Base-by-base conservation (phyloP, 1,284 basidiomycete species). In the Trametes pubescens region DNA sequence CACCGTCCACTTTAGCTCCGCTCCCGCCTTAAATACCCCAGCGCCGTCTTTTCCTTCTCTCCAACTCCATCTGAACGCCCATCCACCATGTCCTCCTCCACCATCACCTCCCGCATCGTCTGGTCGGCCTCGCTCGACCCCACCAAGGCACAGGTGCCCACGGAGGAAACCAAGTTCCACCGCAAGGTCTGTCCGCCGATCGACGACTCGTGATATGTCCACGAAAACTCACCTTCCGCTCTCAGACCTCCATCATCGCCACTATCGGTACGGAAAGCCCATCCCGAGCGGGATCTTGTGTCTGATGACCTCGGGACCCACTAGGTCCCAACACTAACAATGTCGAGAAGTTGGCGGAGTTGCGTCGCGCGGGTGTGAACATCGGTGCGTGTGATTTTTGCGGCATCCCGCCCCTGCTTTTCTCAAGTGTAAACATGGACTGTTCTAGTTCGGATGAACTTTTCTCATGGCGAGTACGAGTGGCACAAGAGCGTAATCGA, bases 401-500 rank as follows among this genome's bases (percentile, higher is more conserved):
- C 32, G 34, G 47, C 29, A 35, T 11, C 51, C 29, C 26, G 13
- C 29, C 44, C 26, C 7, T 57, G 40, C n/a, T 54, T 35, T 13
- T 57, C 64, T 59, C 26, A 57, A 40, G 29, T 48, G 46, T 44
- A 61, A 53, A 55, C 59, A 48, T 58, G 48, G 53, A 51, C 47
- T 22, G n/a, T 51, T 58, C 40, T 72, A 97, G 96, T 98, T 66
- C 95, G 96, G 79, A 98, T 98, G 95, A 98, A 98, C 86, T 97
- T 97, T 79, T 97, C 95, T 60, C 95, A 98, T 88, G 95, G 95
- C 60, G 92, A 91, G 62, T 96, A 99, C 79, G 94, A 95, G 74
- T 98, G 96, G 79, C 96, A 99, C 81, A 94, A 98, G 82, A 95
- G 93, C 70, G 96, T 98, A 69, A 95, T 99, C 76, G 94, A 98